Conservation (phyloP, 306 rosid species). For the Morella rubra region DNA sequence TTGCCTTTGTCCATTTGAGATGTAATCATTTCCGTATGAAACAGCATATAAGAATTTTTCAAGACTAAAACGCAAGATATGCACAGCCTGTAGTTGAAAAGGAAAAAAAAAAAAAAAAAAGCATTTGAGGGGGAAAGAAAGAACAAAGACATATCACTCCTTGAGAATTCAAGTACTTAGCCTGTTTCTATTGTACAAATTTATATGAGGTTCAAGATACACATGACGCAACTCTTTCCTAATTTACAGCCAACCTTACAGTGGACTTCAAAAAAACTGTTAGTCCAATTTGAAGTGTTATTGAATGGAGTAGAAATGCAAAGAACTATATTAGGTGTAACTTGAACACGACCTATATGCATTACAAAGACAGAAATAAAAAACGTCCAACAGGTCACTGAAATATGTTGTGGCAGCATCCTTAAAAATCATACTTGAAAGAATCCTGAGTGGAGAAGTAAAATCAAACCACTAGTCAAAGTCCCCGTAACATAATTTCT, state of each 20-base stretch:
- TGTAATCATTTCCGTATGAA: neutral
- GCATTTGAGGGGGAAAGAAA: neutral
- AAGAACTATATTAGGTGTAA: neutral
- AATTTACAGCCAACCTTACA: neutral
- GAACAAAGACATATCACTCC: neutral
- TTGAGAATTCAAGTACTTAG: neutral
- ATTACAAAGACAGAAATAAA: neutral
- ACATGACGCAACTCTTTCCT: neutral
- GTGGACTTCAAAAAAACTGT: neutral
- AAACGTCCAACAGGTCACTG: neutral
- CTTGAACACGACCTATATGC: neutral
- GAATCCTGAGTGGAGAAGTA: neutral
- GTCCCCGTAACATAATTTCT: neutral
- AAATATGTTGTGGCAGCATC: neutral
- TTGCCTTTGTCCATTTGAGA: neutral
- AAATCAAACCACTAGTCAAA: neutral
- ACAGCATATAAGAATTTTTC: neutral
- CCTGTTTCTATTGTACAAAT: neutral
- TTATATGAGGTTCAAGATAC: neutral
- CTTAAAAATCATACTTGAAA: neutral
- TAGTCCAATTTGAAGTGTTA: neutral
- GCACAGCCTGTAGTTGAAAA: neutral
- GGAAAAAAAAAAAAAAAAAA: too few species aligned
- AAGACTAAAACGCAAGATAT: neutral
- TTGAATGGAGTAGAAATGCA: neutral